These are phyloP conservation scores for Torulaspora delbrueckii DNA, from an alignment of 805 yeast species.

Conservation along the genomic window DNA sequence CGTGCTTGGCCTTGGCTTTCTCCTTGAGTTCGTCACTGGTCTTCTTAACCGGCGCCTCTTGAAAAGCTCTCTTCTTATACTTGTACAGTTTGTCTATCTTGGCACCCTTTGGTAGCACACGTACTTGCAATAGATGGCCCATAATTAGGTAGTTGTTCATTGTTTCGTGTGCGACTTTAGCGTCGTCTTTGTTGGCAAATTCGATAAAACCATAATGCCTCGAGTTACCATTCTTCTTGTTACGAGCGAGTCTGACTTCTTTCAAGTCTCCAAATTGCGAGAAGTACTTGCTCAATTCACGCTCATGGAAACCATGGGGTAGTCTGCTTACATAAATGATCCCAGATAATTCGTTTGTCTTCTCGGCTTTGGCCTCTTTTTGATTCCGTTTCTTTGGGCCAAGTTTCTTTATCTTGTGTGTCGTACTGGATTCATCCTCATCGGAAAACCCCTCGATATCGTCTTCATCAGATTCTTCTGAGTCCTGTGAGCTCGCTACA, in stretches of 20 bases:
- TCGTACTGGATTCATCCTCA: conserved; percentile 26
- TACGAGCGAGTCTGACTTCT: conserved; percentile 76
- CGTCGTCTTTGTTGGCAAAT: conserved; percentile 68
- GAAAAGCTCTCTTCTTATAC: conserved; percentile 35
- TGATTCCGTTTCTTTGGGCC: conserved; percentile 24
- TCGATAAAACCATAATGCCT: conserved; percentile 91
- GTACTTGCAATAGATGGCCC: conserved; percentile 79
- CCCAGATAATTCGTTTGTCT: conserved; percentile 43
- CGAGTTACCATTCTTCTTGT: conserved; percentile 82
- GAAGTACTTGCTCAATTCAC: conserved; percentile 69
- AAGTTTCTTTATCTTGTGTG: conserved; percentile 31
- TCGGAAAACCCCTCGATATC: conserved; percentile 35
- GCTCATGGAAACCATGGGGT: conserved; percentile 89
- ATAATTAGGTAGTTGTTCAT: conserved; percentile 91
- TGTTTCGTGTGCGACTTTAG: conserved; percentile 85
- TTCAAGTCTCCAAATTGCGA: conserved; percentile 84
- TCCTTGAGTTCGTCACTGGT: conserved; percentile 33
- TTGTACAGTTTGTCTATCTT: conserved; percentile 38
- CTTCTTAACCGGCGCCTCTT: conserved; percentile 31
- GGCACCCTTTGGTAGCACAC: conserved; percentile 45
- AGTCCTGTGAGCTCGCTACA: conserved; percentile 25
- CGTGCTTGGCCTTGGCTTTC: conserved; percentile 32
- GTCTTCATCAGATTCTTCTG: conserved; percentile 28
- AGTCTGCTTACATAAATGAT: conserved; percentile 86
- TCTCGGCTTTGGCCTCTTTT: conserved; percentile 22